Evolutionary conservation across 768 basidiomycete species (phyloP), one percentile per base, ranked within the genome.

Genomic region (Suillus subalutaceus): DNA sequence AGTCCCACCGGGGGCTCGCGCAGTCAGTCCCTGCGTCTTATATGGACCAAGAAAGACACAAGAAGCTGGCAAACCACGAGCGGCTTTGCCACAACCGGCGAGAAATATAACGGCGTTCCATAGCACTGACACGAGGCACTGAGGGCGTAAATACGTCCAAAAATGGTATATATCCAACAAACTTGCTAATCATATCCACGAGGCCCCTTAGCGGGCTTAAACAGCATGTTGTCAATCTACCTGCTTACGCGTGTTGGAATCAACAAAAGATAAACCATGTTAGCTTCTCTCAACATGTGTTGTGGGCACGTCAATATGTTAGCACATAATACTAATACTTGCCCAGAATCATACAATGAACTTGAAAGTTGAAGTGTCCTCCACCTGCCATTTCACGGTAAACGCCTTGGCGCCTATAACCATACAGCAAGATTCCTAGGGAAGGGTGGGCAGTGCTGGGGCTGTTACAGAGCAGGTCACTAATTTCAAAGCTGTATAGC

Each of bases 1-100:
- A 26, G 72, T 67, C 64, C 74, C 70, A 73, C 75, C 68, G 69
- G 67, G 63, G 62, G 68, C 69, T 72, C 67, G 70, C 66, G 70
- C 71, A 74, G 70, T 75, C 66, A 71, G 66, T 67, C 66, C 67
- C 66, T 55, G 59, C 58, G 68, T 57, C 70, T 67, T 69, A 62
- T 62, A 67, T 59, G 64, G 59, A 65, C 23, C 67, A 67, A 71
- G 65, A 69, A 37, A 62, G 30, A 35, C 55, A 64, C 53, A 68
- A 53, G 63, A 57, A 52, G 64, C 35, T 72, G 56, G 46, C 26
- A 30, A 16, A 20, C 26, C 55, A 56, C 55, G 55, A 56, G 55
- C 55, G 55, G 55, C 55, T 56, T n/a, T 56, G 12, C 26, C 26
- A 26, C 32, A 56, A 43, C 30, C 41, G 12, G 59, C 59, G 30